Percentiles rank a stretch among this genome's conserved stretches.
phyloP scores from a whole-genome alignment of 331 rosid species.

The Dryas integrifolia region DNA sequence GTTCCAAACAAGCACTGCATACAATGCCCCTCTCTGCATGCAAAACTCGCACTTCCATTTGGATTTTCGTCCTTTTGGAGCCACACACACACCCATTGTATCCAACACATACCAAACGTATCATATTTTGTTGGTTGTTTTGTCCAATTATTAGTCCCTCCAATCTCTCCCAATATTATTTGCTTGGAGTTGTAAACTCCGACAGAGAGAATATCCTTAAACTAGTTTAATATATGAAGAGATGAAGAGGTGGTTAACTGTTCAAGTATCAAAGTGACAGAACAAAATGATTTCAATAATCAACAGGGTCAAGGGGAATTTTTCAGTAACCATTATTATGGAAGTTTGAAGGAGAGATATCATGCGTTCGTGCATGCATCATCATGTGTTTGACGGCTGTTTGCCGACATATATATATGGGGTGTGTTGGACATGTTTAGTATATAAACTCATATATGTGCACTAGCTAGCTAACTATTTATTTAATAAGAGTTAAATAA shows the following conservation, averaged over 20 bases:
- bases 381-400: constrained; percentile 45
- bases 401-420: constrained; percentile 36
- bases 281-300: neutral
- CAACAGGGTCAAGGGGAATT: constrained; percentile 31
- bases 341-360: constrained; percentile 26
- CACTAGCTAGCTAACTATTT: too few relatives aligned
- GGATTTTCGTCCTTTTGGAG: neutral
- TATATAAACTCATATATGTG: too few relatives aligned
- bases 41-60: neutral
- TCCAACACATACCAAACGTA: constrained; percentile 12
- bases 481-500: too few relatives aligned
- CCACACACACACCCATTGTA: too few relatives aligned
- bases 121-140: constrained; percentile 24
- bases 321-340: constrained; percentile 30
- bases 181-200: constrained; percentile 24
- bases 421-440: too few relatives aligned
- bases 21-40: too few relatives aligned
- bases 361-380: constrained; percentile 30
- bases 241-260: neutral
- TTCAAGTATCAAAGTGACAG: constrained; percentile 13
- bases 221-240: constrained; percentile 1
- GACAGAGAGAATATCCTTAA: constrained; percentile 34
- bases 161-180: constrained; percentile 28
- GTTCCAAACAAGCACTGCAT: constrained; percentile 19
- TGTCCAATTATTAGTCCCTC: constrained; percentile 6